A percentile compares a stretch with the other conserved stretches of the same genome.
Conservation (phyloP, 1,284 basidiomycete genomes). For the Cutaneotrichosporon mucoides region DNA sequence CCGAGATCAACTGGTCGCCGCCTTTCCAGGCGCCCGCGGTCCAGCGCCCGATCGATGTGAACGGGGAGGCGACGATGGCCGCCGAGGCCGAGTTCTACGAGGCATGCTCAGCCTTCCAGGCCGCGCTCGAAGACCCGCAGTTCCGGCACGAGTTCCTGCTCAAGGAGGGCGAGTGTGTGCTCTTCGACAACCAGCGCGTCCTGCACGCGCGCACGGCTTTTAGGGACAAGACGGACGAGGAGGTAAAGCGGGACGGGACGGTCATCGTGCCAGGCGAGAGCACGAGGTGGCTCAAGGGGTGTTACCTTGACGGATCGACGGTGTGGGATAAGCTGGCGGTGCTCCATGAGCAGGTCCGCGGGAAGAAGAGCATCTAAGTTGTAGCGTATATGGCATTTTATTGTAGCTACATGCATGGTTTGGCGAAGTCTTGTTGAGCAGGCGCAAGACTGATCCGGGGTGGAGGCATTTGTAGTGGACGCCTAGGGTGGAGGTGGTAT, state of each 20-base stretch:
- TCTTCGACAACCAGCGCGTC: slow-evolving; percentile 92
- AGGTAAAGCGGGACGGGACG: slow-evolving; percentile 27
- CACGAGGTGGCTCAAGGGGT: slow-evolving; percentile 77
- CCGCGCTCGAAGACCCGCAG: slow-evolving; percentile 57
- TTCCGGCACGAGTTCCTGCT: slow-evolving; percentile 66
- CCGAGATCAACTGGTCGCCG: slow-evolving; percentile 83
- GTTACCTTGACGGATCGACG: slow-evolving; percentile 76
- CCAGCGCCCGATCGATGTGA: slow-evolving; percentile 4
- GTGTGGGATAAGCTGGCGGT: slow-evolving; percentile 57
- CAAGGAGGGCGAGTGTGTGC: slow-evolving; percentile 75
- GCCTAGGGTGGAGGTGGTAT: too few species aligned
- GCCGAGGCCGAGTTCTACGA: slow-evolving; percentile 56
- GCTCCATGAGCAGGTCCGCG: slow-evolving; percentile 20
- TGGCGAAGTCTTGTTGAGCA: not conserved
- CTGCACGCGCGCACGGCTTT: slow-evolving; percentile 85
- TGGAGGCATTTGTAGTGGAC: too few species aligned
- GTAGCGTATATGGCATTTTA: not conserved
- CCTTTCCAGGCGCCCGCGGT: slow-evolving; percentile 74
- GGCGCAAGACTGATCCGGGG: not conserved
- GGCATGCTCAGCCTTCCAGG: slow-evolving; percentile 64
- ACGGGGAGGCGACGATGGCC: slow-evolving; percentile 6
- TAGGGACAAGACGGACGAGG: slow-evolving; percentile 47
- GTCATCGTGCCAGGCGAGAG: slow-evolving; percentile 53
- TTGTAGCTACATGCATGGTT: too few species aligned
- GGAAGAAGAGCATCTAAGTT: slow-evolving; percentile 3